Conservation (phyloP, 2,329 filamentous ascomycete species). For the Fusarium sp. region DNA sequence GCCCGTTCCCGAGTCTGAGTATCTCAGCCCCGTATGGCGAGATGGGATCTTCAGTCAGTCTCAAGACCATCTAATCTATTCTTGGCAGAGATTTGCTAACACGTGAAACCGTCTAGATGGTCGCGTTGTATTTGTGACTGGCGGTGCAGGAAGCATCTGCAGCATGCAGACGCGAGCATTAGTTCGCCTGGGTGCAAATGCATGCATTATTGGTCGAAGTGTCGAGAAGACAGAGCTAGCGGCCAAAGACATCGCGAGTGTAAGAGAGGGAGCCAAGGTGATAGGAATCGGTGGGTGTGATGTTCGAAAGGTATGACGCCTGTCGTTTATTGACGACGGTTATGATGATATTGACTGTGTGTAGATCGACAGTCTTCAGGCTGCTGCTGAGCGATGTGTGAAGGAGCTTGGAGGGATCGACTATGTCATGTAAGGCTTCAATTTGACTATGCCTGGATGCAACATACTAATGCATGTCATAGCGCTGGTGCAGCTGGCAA, state of each 20-base stretch:
- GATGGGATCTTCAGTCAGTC: constrained; percentile 84
- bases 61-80: background rate
- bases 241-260: constrained; percentile 84
- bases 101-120: constrained; percentile 65
- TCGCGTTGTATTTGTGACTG: constrained; percentile 94
- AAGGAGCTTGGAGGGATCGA: constrained; percentile 89
- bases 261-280: constrained; percentile 81
- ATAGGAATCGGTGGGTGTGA: constrained; percentile 84
- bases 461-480: constrained; percentile 5
- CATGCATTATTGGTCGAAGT: constrained; percentile 92
- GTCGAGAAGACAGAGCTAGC: constrained; percentile 85
- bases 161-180: constrained; percentile 92
- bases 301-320: constrained; percentile 72
- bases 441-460: background rate
- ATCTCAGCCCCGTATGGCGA: constrained; percentile 84
- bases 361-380: constrained; percentile 54
- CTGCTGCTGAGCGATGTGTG: constrained; percentile 81
- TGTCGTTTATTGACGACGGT: background rate
- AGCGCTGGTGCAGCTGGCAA: constrained; percentile 96
- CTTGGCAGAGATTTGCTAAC: background rate
- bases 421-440: constrained; percentile 79
- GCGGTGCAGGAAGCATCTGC: constrained; percentile 93
- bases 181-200: constrained; percentile 90
- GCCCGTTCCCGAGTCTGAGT: constrained; percentile 77
- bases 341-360: background rate